These are phyloP conservation scores for Oryza officinalis DNA, from an alignment of 176 grass and related monocot species.

Conservation along the genomic window DNA sequence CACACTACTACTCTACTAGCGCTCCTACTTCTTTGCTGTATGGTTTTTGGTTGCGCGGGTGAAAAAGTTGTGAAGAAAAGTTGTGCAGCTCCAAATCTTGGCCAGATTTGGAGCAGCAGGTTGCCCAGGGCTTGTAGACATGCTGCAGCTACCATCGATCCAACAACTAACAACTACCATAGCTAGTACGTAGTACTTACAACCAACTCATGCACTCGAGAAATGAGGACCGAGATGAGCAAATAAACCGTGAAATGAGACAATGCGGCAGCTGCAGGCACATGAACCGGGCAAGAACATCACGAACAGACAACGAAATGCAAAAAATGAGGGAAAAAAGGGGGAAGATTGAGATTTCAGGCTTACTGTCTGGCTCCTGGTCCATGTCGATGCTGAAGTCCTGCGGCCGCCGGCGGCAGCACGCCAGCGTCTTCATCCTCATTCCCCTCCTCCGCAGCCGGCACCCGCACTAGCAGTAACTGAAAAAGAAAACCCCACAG, in stretches of 20 bases:
- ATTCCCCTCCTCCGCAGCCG: slow-evolving; percentile 4
- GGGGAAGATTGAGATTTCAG: background rate
- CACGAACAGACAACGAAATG: background rate
- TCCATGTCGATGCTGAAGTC: slow-evolving; percentile 97
- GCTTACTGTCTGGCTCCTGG: slow-evolving; percentile 72
- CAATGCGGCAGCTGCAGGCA: background rate
- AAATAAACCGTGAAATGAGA: background rate
- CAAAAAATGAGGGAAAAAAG: no score
- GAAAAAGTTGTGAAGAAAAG: background rate
- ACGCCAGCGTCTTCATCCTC: slow-evolving; percentile 82
- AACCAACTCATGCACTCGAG: background rate
- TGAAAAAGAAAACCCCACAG: slow-evolving; percentile 32
- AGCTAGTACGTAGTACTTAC: background rate
- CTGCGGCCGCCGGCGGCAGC: slow-evolving; percentile 92
- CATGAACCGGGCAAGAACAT: background rate
- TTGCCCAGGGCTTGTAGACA: background rate
- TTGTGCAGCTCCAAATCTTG: background rate
- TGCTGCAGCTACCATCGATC: background rate
- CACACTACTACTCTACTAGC: background rate
- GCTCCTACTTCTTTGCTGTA: background rate
- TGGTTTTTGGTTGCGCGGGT: slow-evolving; percentile 4
- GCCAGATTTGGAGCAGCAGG: slow-evolving; percentile 16
- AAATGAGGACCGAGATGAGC: background rate
- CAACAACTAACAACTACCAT: background rate
- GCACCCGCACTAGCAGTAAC: background rate